Conservation (phyloP, 805 yeast species). For the Cyberlindnera maclurae region DNA sequence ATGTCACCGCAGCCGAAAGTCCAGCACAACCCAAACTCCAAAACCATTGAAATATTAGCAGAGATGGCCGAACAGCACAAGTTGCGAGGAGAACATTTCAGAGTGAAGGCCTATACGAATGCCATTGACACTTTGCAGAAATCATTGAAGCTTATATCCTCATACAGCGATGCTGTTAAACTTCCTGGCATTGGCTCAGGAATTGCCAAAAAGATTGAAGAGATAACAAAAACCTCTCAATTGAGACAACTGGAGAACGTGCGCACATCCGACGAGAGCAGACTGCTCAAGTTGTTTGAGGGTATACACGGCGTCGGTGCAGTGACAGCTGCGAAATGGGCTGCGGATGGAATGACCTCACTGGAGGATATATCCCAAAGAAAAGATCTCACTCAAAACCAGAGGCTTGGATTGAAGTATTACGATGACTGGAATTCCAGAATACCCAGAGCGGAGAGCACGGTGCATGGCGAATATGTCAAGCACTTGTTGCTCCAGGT, state of each 20-base stretch:
- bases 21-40: constrained; percentile 17
- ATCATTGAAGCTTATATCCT: constrained; percentile 23
- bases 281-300: constrained; percentile 27
- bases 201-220: constrained; percentile 39
- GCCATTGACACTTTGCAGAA: constrained; percentile 35
- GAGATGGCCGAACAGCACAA: constrained; percentile 18
- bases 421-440: constrained; percentile 38
- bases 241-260: constrained; percentile 18
- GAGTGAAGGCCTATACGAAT: constrained; percentile 34
- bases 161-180: constrained; percentile 31
- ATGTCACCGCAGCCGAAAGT: background rate
- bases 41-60: constrained; percentile 14
- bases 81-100: constrained; percentile 29
- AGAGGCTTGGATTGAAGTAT: constrained; percentile 36
- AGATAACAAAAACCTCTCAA: constrained; percentile 33
- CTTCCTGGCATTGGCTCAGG: constrained; percentile 35
- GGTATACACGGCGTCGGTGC: constrained; percentile 46
- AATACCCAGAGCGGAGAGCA: constrained; percentile 41
- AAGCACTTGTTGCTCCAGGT: constrained; percentile 20
- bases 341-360: constrained; percentile 30
- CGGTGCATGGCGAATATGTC: constrained; percentile 32
- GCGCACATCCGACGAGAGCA: constrained; percentile 22
- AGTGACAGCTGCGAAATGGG: constrained; percentile 33
- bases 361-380: constrained; percentile 31
- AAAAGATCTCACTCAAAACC: constrained; percentile 24